Evolutionary conservation across 805 yeast species (phyloP).

Genomic region (Pachysolen tannophilus): DNA sequence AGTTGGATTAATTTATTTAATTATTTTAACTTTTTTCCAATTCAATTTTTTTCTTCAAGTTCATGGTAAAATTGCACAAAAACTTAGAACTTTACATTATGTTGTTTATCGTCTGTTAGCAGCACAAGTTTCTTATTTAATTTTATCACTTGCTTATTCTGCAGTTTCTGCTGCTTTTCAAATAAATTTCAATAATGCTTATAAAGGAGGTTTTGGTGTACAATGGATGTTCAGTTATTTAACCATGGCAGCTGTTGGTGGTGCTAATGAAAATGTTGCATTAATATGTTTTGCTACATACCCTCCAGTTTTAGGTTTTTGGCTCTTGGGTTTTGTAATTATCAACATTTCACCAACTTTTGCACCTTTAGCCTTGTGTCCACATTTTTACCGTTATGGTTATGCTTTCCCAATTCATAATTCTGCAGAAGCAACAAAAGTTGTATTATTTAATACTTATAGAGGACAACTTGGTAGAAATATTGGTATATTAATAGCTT

Average conservation of each 20-base stretch:
- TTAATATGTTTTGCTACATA: constrained; percentile 38
- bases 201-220: constrained; percentile 59
- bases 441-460: constrained; percentile 47
- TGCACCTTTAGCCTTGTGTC: constrained; percentile 51
- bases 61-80: constrained; percentile 39
- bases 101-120: constrained; percentile 42
- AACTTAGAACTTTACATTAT: constrained; percentile 37
- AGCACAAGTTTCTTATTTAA: constrained; percentile 40
- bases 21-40: constrained; percentile 62
- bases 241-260: constrained; percentile 71
- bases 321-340: constrained; percentile 68
- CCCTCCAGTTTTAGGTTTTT: constrained; percentile 64
- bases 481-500: constrained; percentile 49
- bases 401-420: constrained; percentile 66
- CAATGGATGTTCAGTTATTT: constrained; percentile 64
- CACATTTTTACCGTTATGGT: constrained; percentile 54
- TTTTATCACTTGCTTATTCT: constrained; percentile 49
- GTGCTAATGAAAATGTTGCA: constrained; percentile 61
- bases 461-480: constrained; percentile 53
- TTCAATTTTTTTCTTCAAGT: constrained; percentile 47
- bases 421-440: constrained; percentile 52
- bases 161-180: constrained; percentile 59
- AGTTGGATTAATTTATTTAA: constrained; percentile 61
- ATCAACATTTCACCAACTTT: constrained; percentile 63
- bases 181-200: constrained; percentile 47